A percentile compares a stretch with the other conserved stretches of the same genome.
Conservation (phyloP, 352 stramenopile species). For the Globisporangium rhizosaccharum region DNA sequence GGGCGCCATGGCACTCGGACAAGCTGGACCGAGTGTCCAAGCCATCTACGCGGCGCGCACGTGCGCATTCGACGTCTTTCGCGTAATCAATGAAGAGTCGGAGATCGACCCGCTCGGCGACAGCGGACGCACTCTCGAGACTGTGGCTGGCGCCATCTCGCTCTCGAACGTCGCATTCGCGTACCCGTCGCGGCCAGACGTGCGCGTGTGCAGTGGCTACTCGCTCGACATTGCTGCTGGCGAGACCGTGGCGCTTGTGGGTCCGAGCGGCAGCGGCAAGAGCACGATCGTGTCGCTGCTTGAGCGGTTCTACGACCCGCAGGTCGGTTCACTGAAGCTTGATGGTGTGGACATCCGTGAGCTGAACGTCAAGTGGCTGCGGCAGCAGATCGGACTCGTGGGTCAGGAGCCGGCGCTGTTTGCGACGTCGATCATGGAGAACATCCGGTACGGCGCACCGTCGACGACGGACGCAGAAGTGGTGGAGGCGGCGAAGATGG, state of each 20-base stretch:
- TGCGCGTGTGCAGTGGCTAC: constrained; percentile 55
- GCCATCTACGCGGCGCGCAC: constrained; percentile 49
- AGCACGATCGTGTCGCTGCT: constrained; percentile 8
- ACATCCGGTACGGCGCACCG: constrained; percentile 69
- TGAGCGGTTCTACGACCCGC: constrained; percentile 24
- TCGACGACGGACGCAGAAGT: constrained; percentile 49
- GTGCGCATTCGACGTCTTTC: constrained; percentile 56
- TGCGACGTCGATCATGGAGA: constrained; percentile 51
- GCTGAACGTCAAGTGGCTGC: constrained; percentile 81
- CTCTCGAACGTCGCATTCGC: constrained; percentile 85
- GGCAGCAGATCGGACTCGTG: constrained; percentile 87
- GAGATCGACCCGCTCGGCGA: constrained; percentile 47
- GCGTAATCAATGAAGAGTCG: constrained; percentile 54
- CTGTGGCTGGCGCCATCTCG: constrained; percentile 35
- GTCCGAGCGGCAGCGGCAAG: not conserved
- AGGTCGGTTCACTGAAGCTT: constrained; percentile 27
- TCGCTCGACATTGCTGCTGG: constrained; percentile 54
- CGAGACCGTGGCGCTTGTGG: constrained; percentile 45
- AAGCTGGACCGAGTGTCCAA: constrained; percentile 53
- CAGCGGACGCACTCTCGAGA: constrained; percentile 17
- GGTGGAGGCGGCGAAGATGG: constrained; percentile 29
- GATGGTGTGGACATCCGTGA: constrained; percentile 43
- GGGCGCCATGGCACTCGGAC: constrained; percentile 67
- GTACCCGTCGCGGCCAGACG: constrained; percentile 50
- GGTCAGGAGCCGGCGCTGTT: constrained; percentile 65